Percentiles rank a stretch among this genome's conserved stretches.
Conservation (phyloP, 2,329 filamentous ascomycete genomes). For the Talaromyces albobiverticillius region DNA sequence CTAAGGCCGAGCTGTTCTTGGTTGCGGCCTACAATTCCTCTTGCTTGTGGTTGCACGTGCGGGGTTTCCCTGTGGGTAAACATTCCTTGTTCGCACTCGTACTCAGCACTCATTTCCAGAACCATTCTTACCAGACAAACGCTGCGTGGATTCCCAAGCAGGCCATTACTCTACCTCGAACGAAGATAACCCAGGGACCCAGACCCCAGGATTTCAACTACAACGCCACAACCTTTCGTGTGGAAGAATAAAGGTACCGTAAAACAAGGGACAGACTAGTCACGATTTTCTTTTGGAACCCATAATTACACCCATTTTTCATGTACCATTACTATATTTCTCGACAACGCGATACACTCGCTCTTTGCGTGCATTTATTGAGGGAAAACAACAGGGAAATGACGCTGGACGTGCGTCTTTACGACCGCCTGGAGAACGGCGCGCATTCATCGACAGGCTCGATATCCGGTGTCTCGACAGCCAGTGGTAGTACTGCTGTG, state of each 20-base stretch:
- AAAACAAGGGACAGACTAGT: slow-evolving; percentile 9
- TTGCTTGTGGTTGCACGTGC: slow-evolving; percentile 13
- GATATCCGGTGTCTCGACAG: slow-evolving; percentile 29
- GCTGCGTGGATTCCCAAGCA: too few species aligned
- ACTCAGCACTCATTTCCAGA: neutral
- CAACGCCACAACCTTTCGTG: neutral
- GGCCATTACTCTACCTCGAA: too few species aligned
- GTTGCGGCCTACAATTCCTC: slow-evolving; percentile 1
- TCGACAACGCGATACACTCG: slow-evolving; percentile 39
- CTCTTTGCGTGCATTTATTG: slow-evolving; percentile 39
- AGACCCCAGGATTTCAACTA: neutral
- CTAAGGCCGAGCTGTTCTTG: neutral
- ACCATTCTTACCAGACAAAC: neutral
- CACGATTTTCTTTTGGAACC: slow-evolving; percentile 12
- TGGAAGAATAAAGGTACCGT: slow-evolving; percentile 15
- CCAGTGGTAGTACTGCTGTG: slow-evolving; percentile 35
- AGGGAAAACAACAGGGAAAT: slow-evolving; percentile 35
- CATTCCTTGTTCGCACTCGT: slow-evolving; percentile 4
- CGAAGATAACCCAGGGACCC: neutral
- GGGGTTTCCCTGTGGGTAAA: slow-evolving; percentile 11
- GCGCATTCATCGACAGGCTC: slow-evolving; percentile 34
- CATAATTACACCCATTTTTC: slow-evolving; percentile 20
- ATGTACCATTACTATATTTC: slow-evolving; percentile 40
- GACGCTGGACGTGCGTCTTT: slow-evolving; percentile 42
- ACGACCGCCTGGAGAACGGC: slow-evolving; percentile 29